Evolutionary conservation across 2,329 filamentous ascomycete genomes (phyloP).

Genomic region (Aspergillus piperis): DNA sequence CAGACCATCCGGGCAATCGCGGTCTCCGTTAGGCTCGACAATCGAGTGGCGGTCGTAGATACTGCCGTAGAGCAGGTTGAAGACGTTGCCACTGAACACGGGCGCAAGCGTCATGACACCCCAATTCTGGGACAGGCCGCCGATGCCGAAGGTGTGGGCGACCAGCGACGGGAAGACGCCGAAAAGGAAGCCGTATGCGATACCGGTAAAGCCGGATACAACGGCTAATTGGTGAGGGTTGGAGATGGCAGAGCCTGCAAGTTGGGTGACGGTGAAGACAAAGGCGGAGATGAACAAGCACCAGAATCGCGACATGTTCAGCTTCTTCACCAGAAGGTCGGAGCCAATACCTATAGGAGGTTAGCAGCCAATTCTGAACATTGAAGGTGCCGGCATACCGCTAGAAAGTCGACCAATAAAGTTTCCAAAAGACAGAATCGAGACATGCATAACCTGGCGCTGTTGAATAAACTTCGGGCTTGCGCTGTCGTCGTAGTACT

Average conservation of each 20-base stretch:
- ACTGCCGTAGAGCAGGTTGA: constrained; percentile 85
- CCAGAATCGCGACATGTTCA: constrained; percentile 84
- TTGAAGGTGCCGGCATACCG: constrained; percentile 51
- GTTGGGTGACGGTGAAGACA: constrained; percentile 78
- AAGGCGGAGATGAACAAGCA: constrained; percentile 76
- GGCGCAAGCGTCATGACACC: constrained; percentile 90
- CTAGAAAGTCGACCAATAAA: constrained; percentile 79
- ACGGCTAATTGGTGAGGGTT: constrained; percentile 76
- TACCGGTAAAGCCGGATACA: constrained; percentile 79
- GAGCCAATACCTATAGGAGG: constrained; percentile 71
- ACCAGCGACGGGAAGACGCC: constrained; percentile 89
- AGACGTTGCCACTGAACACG: constrained; percentile 83
- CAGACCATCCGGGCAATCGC: constrained; percentile 74
- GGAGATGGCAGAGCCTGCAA: constrained; percentile 71
- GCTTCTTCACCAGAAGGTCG: constrained; percentile 80
- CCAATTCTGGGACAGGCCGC: constrained; percentile 92
- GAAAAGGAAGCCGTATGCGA: constrained; percentile 91
- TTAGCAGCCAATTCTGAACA: neutral
- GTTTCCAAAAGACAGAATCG: constrained; percentile 84
- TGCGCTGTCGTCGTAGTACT: constrained; percentile 73
- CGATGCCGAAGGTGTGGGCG: constrained; percentile 87
- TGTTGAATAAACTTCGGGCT: constrained; percentile 73
- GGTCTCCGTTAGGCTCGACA: constrained; percentile 67
- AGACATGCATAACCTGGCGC: constrained; percentile 88
- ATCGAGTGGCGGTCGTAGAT: constrained; percentile 81